Evolutionary conservation across 345 rosid species (phyloP), one percentile per base, ranked within the genome.

Genomic region (Moricandia moricandioides): DNA sequence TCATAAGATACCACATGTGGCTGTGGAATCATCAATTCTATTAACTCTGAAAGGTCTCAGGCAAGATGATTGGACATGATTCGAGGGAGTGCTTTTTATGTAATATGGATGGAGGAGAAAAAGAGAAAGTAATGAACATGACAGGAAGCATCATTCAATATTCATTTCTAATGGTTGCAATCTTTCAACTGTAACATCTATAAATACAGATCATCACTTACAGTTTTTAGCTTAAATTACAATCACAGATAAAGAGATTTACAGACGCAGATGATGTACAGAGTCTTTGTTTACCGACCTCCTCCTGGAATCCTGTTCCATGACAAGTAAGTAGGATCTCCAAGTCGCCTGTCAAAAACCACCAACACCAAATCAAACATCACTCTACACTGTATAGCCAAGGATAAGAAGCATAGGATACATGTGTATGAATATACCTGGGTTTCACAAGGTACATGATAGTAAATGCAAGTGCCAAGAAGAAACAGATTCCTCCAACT

Each of bases 291-390:
- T 79, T 74, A 87, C 40, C 68, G 79, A 16, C 87, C 89, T 14
- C 52, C 52, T 29, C 92, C 89, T 0, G 97, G 91, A 64, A 58
- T 82, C 73, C 91, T 87, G 85, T 92, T 92, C 99, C 99, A 95
- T 3, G 97, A 90, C 79, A 95, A 80, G 78, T 90, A 92, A 4
- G 98, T 81, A 45, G 99, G 97, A 82, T 95, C 99, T 78, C 97
- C 97, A 61, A 92, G 93, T 60, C 86, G 88, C 89, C 97, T 95
- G 91, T 73, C 45, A 62, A 7, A 16, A 0, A 49, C 21, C 31
- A 24, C 40, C 39, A 62, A 64, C 55, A 70, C 14, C 31, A 70
- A 12, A 64, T 31, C 52, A 77, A 57, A 9, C 56, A 58, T 66
- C n/a, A n/a, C n/a, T n/a, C 39, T 16, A 67, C 47, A 27, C n/a